phyloP scores from a whole-genome alignment of 2,329 filamentous ascomycete species.

The Trichoderma arundinaceum region DNA sequence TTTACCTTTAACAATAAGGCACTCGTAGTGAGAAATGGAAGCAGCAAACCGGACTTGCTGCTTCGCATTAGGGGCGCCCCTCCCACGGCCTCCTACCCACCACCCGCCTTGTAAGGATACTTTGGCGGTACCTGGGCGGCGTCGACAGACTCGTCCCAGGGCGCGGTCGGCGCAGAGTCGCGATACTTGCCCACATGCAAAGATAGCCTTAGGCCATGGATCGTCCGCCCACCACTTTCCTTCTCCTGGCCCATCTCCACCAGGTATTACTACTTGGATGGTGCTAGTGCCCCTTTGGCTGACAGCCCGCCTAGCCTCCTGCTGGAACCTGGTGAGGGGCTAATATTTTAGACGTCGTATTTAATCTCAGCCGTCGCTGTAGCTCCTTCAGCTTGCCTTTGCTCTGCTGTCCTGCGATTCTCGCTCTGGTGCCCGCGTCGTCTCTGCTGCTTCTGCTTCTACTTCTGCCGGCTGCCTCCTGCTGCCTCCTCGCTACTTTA shows the following conservation, averaged over 20 bases:
- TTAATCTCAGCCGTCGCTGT: conserved; percentile 30
- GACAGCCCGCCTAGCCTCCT: conserved; percentile 4
- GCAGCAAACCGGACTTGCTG: background rate
- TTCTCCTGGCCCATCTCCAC: conserved; percentile 13
- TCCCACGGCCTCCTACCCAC: background rate
- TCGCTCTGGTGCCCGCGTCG: background rate
- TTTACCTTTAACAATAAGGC: too few species aligned
- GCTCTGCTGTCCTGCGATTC: background rate
- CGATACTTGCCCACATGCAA: conserved; percentile 15
- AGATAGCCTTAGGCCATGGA: conserved; percentile 14
- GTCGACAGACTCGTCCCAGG: background rate
- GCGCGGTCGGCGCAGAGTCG: background rate
- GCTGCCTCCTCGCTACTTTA: background rate
- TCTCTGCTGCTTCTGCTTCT: background rate
- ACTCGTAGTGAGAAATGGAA: background rate
- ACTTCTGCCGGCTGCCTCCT: background rate
- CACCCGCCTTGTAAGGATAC: background rate
- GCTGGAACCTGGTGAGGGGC: conserved; percentile 14
- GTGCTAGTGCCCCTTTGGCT: conserved; percentile 26
- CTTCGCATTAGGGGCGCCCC: conserved; percentile 6
- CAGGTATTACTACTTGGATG: background rate
- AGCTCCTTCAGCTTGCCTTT: conserved; percentile 21
- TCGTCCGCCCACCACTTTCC: conserved; percentile 16
- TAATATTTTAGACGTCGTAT: conserved; percentile 14
- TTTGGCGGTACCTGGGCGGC: background rate